Evolutionary conservation across 2,329 filamentous ascomycete species (phyloP).

Genomic region (Sphaceloma murrayae): DNA sequence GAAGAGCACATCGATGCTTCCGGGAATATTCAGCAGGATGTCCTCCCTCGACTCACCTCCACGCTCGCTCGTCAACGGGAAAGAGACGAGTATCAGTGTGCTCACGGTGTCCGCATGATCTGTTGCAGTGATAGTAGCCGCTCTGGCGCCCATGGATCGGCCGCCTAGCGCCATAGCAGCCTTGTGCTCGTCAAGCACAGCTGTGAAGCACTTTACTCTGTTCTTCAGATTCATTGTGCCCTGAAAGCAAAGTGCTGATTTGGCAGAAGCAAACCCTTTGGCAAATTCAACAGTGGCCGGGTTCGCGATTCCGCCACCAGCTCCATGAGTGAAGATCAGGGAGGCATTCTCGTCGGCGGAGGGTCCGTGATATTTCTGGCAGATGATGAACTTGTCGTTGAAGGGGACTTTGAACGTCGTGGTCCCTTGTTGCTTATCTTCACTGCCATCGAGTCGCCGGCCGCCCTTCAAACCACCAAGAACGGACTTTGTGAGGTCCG

Average conservation of each 20-base stretch:
- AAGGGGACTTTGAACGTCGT: not conserved
- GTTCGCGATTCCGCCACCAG: slow-evolving; percentile 34
- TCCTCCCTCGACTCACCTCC: slow-evolving; percentile 29
- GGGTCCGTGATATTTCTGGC: slow-evolving; percentile 16
- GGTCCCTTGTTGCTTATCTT: slow-evolving; percentile 4
- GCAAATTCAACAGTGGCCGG: slow-evolving; percentile 34
- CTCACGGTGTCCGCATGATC: slow-evolving; percentile 21
- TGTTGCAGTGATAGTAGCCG: slow-evolving; percentile 32
- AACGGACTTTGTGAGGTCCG: slow-evolving; percentile 6
- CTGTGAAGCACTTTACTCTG: slow-evolving; percentile 31
- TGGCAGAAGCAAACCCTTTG: slow-evolving; percentile 28
- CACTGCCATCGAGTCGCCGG: not conserved
- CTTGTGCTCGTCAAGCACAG: slow-evolving; percentile 26
- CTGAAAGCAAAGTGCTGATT: slow-evolving; percentile 31
- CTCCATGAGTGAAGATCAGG: slow-evolving; percentile 39
- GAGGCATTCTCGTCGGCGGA: not conserved
- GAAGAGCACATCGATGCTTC: slow-evolving; percentile 31
- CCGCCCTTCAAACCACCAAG: slow-evolving; percentile 8
- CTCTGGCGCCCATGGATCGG: slow-evolving; percentile 37
- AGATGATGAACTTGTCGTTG: slow-evolving; percentile 18
- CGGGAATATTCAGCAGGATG: slow-evolving; percentile 31
- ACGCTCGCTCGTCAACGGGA: slow-evolving; percentile 33
- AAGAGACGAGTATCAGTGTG: slow-evolving; percentile 33
- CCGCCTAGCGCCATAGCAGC: slow-evolving; percentile 29
- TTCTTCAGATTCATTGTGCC: slow-evolving; percentile 35